These are phyloP conservation scores for Keqinozyma sinolaborantium DNA, from an alignment of 1,139 yeast genomes.

Conservation along the genomic window DNA sequence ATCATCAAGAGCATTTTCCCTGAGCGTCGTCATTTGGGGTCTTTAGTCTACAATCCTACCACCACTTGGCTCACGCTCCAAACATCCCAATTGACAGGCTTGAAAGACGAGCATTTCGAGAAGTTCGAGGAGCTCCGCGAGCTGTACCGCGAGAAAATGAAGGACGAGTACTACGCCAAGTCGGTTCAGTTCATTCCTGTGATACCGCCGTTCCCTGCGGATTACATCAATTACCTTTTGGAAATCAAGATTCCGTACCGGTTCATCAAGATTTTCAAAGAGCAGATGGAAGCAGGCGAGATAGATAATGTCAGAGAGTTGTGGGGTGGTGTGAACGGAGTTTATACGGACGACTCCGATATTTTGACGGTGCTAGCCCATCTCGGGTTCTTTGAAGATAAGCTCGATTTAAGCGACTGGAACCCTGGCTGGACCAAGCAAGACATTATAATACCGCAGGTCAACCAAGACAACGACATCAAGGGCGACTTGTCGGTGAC, in stretches of 20 bases:
- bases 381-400: conserved; percentile 52
- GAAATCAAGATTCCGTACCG: conserved; percentile 63
- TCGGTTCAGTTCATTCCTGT: conserved; percentile 31
- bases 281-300: conserved; percentile 30
- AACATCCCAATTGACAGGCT: conserved; percentile 31
- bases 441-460: conserved; percentile 25
- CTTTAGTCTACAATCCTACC: conserved; percentile 56
- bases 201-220: conserved; percentile 46
- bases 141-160: conserved; percentile 21
- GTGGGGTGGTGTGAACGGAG: conserved; percentile 82
- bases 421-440: conserved; percentile 27
- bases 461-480: conserved; percentile 25
- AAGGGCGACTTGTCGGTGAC: conserved; percentile 63
- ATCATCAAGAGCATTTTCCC: conserved; percentile 42
- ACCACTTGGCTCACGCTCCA: conserved; percentile 46
- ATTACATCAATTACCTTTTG: conserved; percentile 56
- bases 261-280: conserved; percentile 24
- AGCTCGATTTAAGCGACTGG: conserved; percentile 29
- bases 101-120: conserved; percentile 30
- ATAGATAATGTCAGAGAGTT: conserved; percentile 46
- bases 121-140: conserved; percentile 28
- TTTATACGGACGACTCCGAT: conserved; percentile 93
- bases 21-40: conserved; percentile 54
- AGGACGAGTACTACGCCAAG: conserved; percentile 14
- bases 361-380: conserved; percentile 72